Percentiles rank a stretch among this genome's conserved stretches.
Conservation (phyloP, 805 yeast genomes). For the Candida schatavii region DNA sequence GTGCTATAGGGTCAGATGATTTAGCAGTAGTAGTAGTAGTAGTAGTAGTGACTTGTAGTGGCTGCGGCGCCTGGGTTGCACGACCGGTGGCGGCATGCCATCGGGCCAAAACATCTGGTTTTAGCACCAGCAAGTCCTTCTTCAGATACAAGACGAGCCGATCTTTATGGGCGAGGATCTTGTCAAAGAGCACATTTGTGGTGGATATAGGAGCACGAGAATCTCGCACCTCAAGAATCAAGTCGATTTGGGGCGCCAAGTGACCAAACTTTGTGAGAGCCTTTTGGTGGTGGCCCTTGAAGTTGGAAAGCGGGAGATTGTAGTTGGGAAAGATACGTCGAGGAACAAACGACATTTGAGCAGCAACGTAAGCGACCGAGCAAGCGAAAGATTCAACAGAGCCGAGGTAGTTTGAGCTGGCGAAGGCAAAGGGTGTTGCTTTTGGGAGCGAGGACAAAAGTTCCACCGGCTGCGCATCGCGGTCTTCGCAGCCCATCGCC, state of each 20-base stretch:
- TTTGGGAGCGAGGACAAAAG: too few species aligned
- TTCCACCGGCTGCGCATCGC: too few species aligned
- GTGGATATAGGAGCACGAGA: slow-evolving; percentile 86
- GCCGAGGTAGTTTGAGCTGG: too few species aligned
- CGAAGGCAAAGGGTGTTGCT: too few species aligned
- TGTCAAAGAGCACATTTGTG: slow-evolving; percentile 74
- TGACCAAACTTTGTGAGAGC: slow-evolving; percentile 68
- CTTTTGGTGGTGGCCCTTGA: slow-evolving; percentile 86
- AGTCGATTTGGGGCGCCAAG: slow-evolving; percentile 75
- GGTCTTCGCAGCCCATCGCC: too few species aligned
- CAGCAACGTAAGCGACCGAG: too few species aligned
- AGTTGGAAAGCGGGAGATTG: slow-evolving; percentile 67
- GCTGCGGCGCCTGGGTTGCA: not conserved
- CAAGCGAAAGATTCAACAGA: too few species aligned
- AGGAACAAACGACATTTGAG: slow-evolving; percentile 63
- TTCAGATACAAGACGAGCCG: slow-evolving; percentile 76
- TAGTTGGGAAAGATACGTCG: slow-evolving; percentile 71
- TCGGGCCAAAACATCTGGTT: slow-evolving; percentile 25
- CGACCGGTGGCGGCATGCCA: slow-evolving; percentile 25
- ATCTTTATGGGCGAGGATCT: slow-evolving; percentile 52
- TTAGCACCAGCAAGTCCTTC: slow-evolving; percentile 57
- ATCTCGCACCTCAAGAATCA: slow-evolving; percentile 83
- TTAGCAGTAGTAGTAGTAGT: not conserved
- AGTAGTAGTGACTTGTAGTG: not conserved
- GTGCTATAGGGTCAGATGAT: slow-evolving; percentile 16